phyloP scores from a whole-genome alignment of 2,329 filamentous ascomycete species.

The Cladophialophora psammophila region DNA sequence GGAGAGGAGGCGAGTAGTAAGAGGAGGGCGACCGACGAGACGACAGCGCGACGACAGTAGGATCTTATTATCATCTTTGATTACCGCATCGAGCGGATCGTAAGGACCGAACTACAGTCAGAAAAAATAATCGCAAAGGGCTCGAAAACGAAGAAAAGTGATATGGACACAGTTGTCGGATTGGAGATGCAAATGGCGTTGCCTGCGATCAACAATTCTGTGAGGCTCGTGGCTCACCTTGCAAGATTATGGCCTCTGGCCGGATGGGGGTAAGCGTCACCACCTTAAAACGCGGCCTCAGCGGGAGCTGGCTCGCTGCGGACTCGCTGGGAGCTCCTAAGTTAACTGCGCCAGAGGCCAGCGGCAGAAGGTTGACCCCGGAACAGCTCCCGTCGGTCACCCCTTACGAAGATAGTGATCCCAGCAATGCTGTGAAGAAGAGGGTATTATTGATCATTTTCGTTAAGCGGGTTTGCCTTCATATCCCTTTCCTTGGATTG shows the following conservation, averaged over 20 bases:
- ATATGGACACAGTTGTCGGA: conserved; percentile 29
- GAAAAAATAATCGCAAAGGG: conserved; percentile 18
- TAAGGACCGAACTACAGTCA: conserved; percentile 12
- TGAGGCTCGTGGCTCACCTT: conserved; percentile 17
- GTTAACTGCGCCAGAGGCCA: not conserved
- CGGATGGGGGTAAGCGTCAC: conserved; percentile 17
- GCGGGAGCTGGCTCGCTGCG: not conserved
- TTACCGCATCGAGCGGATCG: conserved; percentile 31
- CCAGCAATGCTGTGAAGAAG: not conserved
- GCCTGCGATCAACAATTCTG: conserved; percentile 27
- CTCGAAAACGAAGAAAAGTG: conserved; percentile 19
- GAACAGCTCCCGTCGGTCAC: no score
- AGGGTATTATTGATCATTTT: conserved; percentile 9
- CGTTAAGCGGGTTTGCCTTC: not conserved
- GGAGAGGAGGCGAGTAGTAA: conserved; percentile 28
- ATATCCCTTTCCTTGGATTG: not conserved
- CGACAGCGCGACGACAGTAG: conserved; percentile 29
- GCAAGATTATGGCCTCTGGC: conserved; percentile 10
- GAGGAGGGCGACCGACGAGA: conserved; percentile 36
- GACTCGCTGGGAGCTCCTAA: not conserved
- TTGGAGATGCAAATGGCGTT: conserved; percentile 26
- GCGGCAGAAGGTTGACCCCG: not conserved
- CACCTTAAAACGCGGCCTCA: conserved; percentile 15
- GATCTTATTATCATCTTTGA: conserved; percentile 38
- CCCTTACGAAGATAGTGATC: no score